Base-by-base conservation (phyloP, 2,329 filamentous ascomycete genomes). In the Talaromyces sp. region DNA sequence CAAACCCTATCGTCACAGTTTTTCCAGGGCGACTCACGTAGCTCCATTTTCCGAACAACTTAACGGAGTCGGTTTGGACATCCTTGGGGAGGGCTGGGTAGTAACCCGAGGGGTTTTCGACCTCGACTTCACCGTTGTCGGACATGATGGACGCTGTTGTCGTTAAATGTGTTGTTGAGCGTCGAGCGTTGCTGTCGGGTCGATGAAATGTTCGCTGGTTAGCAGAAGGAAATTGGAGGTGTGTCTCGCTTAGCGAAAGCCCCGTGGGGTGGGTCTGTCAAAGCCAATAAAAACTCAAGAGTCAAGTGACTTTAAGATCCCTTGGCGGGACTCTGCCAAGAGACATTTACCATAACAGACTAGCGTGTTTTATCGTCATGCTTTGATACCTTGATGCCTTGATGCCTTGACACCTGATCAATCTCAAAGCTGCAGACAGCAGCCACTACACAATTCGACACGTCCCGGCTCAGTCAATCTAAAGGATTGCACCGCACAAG, bases 11-110 rank as follows among this genome's bases (percentile, higher is more conserved):
- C 49, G 43, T 9, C 56, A 43, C 56, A 14, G 24, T 60, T 39
- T 52, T 60, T 43, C 27, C 14, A 16, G 31, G 24, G 45, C 43
- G 19, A 66, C 65, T 66, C 65, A 66, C 65, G 85, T 98, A 99
- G 85, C 85, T 89, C 89, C 93, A 97, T 85, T 96, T 96, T 90
- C 95, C 96, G 89, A 97, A 96, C 77, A 97, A 88, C 90, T 96
- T 96, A 82, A 95, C 87, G 84, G 87, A 90, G 83, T 93, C 93
- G 84, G 95, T 89, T 85, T 88, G 86, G 80, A 96, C 90, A 74
- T 97, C 93, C 89, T 96, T 97, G 84, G 94, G 93, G 74, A 97
- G 90, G 81, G 93, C 88, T 79, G 87, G 84, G 84, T 88, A 90
- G 69, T 72, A 70, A 83, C 87, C 86, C 80, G 85, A 84, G 79